phyloP scores from a whole-genome alignment of 2,329 filamentous ascomycete genomes.

The Aspergillus uvarum region DNA sequence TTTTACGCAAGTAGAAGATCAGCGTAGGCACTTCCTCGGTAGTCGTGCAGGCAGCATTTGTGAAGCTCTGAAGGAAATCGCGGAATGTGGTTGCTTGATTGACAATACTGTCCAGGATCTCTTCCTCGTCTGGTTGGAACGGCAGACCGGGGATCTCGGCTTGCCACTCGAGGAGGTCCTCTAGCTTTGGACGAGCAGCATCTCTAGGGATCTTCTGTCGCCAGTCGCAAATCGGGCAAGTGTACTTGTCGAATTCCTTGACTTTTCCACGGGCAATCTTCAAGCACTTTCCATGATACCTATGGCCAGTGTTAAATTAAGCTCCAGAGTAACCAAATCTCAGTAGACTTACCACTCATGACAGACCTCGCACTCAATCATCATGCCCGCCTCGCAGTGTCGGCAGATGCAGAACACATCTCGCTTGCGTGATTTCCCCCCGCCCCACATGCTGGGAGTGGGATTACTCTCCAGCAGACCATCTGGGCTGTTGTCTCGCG shows the following conservation, averaged over 20 bases:
- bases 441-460: conserved; percentile 34
- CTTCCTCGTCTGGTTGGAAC: conserved; percentile 95
- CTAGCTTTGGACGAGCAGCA: conserved; percentile 89
- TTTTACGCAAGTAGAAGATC: conserved; percentile 93
- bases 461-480: conserved; percentile 49
- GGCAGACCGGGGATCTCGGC: conserved; percentile 78
- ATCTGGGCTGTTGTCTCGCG: conserved; percentile 71
- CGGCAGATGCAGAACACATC: conserved; percentile 98
- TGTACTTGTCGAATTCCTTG: conserved; percentile 98
- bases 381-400: conserved; percentile 91
- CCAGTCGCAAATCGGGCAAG: conserved; percentile 97
- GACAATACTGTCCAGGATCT: conserved; percentile 80
- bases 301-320: conserved; percentile 41
- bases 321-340: background rate
- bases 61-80: conserved; percentile 74
- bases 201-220: conserved; percentile 95
- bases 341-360: conserved; percentile 78
- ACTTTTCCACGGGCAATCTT: conserved; percentile 98
- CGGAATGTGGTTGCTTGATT: conserved; percentile 81
- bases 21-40: conserved; percentile 85
- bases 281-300: conserved; percentile 96
- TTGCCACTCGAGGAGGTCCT: conserved; percentile 80
- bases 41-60: conserved; percentile 77
- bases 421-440: conserved; percentile 57
- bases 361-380: conserved; percentile 98